Percentiles rank a stretch among this genome's conserved stretches.
Evolutionary conservation across 148 eudicot genomes (phyloP).

Genomic region (Nyssa sinensis): DNA sequence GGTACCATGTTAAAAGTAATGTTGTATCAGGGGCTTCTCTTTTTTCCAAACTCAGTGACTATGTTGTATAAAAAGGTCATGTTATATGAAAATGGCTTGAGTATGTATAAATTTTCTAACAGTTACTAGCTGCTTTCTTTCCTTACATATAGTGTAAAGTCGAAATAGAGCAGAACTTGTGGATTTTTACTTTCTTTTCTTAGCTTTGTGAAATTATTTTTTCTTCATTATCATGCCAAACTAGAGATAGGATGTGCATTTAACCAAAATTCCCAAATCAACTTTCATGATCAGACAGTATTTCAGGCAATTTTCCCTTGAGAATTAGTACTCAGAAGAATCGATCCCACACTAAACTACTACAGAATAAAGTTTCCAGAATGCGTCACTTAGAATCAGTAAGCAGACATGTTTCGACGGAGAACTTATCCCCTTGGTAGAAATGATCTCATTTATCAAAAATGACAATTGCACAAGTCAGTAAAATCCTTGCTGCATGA

Average conservation of each 20-base stretch:
- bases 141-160: neutral
- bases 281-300: neutral
- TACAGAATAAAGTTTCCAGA: constrained; percentile 9
- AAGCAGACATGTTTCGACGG: neutral
- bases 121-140: neutral
- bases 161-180: neutral
- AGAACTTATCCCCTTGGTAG: neutral
- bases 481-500: neutral
- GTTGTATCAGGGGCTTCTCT: neutral
- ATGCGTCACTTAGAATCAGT: constrained; percentile 6
- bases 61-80: neutral
- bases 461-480: neutral
- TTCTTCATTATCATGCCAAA: neutral
- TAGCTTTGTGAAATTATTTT: neutral
- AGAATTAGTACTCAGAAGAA: neutral
- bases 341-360: neutral
- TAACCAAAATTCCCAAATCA: neutral
- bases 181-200: neutral
- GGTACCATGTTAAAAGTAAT: neutral
- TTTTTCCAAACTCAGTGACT: neutral
- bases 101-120: neutral
- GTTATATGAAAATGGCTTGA: neutral
- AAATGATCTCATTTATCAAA: neutral
- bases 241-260: neutral
- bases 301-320: neutral